These are phyloP conservation scores for Medakamo hakoo DNA, from an alignment of 139 green algal genomes.

Conservation along the genomic window DNA sequence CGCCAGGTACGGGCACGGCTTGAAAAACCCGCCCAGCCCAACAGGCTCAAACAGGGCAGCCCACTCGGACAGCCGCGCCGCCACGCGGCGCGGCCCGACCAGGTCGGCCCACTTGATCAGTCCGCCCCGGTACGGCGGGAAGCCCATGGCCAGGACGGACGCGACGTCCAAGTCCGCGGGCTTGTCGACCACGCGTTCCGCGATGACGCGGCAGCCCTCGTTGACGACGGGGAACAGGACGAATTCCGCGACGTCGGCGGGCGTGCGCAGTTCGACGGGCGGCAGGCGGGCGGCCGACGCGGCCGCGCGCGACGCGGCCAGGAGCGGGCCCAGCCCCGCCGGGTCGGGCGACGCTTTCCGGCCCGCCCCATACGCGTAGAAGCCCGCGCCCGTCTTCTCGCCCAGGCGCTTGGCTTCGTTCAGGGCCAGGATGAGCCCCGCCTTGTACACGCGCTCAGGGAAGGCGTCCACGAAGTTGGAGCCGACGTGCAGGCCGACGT, in stretches of 20 bases:
- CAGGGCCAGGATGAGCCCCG: constrained; percentile 56
- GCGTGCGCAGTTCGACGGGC: not conserved
- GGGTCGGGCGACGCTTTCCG: constrained; percentile 56
- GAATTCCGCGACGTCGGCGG: constrained; percentile 85
- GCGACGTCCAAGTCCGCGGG: constrained; percentile 89
- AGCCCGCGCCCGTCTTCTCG: constrained; percentile 78
- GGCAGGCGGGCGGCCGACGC: constrained; percentile 15
- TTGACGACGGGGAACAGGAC: constrained; percentile 97
- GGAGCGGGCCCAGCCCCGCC: constrained; percentile 36
- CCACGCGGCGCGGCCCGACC: constrained; percentile 40
- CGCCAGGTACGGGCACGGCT: constrained; percentile 67
- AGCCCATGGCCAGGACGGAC: constrained; percentile 93
- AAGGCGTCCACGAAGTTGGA: constrained; percentile 80
- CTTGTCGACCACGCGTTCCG: constrained; percentile 77
- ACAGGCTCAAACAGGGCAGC: constrained; percentile 14
- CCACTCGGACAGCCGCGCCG: constrained; percentile 14
- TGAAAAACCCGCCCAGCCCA: constrained; percentile 59
- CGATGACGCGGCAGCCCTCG: constrained; percentile 68
- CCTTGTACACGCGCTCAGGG: constrained; percentile 64
- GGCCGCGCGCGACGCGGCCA: constrained; percentile 32
- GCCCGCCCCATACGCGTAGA: constrained; percentile 80
- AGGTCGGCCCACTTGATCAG: constrained; percentile 86
- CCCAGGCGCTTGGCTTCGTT: constrained; percentile 72
- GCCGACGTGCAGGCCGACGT: constrained; percentile 86
- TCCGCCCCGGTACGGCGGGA: constrained; percentile 66